Evolutionary conservation across 139 green algal species (phyloP), one percentile per base, ranked within the genome.

Genomic region (Chlorella sp.): DNA sequence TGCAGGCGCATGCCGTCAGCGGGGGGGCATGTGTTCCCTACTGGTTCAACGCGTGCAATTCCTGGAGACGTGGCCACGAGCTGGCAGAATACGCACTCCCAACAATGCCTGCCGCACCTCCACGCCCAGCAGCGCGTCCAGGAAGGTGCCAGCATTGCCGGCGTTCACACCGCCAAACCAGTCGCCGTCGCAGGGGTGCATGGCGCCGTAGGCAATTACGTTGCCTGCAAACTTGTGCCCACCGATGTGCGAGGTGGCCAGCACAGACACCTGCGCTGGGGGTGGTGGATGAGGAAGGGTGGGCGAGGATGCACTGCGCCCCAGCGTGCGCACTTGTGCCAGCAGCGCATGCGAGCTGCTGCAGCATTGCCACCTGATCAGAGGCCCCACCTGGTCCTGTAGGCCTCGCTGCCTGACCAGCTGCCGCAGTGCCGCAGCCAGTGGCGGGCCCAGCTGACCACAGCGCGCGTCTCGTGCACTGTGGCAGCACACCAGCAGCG

Each of bases 171-270:
- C 90, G 16, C 90, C 90, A 84, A 90, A 93, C 90, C 89, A 92
- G 83, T 90, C 86, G 36, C 90, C 90, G 79, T 91, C 87, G 73
- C 82, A 90, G 13, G 90, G 88, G 46, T 80, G 82, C 30, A 87
- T 54, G 0, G 65, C 44, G 2, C 90, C 87, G 56, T 88, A 90
- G 0, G 86, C 84, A n/a, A 90, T n/a, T 34, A 93, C 88, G 69
- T 93, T 93, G 60, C 86, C 90, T 19, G 90, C 90, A 68, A 89
- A 91, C 84, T 92, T 48, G 65, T 84, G 79, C 9, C 85, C 65
- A n/a, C 67, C 80, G 36, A 76, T 54, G 65, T 76, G 65, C n/a
- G 46, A 69, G 46, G 67, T 84, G 32, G 83, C 86, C 81, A 86
- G 89, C 65, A 89, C 84, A 14, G 73, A 60, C 2, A 60, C 16